phyloP scores from a whole-genome alignment of 2,329 filamentous ascomycete species.

The Beauveria varroae region DNA sequence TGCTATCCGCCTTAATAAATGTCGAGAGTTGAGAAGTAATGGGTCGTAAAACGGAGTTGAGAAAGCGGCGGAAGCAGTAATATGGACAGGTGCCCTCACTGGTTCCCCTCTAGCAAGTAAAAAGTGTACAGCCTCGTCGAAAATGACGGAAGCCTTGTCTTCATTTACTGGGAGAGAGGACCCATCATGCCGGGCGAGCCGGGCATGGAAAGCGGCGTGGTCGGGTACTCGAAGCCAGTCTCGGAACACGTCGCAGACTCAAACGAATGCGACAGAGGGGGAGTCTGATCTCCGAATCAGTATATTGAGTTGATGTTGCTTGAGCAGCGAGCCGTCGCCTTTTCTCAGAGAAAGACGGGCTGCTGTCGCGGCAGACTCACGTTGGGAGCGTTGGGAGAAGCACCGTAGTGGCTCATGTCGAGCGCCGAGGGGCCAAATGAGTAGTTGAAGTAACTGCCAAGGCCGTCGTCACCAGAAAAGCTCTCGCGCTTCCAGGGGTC shows the following conservation, averaged over 20 bases:
- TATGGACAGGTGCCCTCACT: slow-evolving; percentile 5
- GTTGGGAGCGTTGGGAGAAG: slow-evolving; percentile 66
- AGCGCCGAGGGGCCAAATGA: slow-evolving; percentile 59
- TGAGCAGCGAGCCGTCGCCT: slow-evolving; percentile 31
- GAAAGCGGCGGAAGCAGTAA: background rate
- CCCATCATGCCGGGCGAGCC: slow-evolving; percentile 52
- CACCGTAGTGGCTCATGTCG: slow-evolving; percentile 52
- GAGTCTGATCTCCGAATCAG: slow-evolving; percentile 58
- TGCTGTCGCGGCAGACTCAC: slow-evolving; percentile 47
- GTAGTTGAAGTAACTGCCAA: slow-evolving; percentile 63
- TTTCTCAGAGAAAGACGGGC: slow-evolving; percentile 10
- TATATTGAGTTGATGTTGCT: slow-evolving; percentile 31
- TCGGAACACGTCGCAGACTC: slow-evolving; percentile 58
- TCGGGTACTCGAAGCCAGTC: slow-evolving; percentile 56
- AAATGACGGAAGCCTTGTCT: slow-evolving; percentile 16
- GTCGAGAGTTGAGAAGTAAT: background rate
- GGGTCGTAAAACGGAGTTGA: background rate
- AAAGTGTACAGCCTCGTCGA: slow-evolving; percentile 1
- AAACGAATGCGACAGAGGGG: slow-evolving; percentile 67
- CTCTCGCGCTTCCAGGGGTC: slow-evolving; percentile 61
- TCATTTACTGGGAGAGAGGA: slow-evolving; percentile 19
- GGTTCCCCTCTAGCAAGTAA: background rate
- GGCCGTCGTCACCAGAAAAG: slow-evolving; percentile 45
- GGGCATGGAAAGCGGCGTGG: slow-evolving; percentile 67
- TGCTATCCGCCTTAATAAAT: background rate